These are phyloP conservation scores for Rachicladosporium sp. DNA, from an alignment of 2,329 filamentous ascomycete genomes.

Conservation along the genomic window DNA sequence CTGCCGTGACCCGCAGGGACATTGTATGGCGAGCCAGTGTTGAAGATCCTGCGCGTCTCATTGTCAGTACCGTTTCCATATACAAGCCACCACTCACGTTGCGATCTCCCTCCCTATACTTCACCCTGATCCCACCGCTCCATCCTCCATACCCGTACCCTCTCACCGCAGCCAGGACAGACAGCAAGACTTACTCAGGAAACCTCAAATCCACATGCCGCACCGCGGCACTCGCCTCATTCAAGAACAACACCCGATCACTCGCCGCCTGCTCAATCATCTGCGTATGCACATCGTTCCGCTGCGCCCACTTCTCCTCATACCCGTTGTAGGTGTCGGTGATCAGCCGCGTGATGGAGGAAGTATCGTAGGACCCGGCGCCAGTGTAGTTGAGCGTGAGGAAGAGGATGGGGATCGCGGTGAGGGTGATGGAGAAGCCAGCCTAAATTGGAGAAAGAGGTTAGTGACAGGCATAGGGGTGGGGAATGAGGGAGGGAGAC, in stretches of 20 bases:
- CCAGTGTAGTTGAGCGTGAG: slow-evolving; percentile 32
- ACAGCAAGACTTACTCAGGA: slow-evolving; percentile 49
- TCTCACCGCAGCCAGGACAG: too few species aligned
- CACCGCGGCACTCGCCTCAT: slow-evolving; percentile 32
- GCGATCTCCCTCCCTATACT: not conserved
- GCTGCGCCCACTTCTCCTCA: slow-evolving; percentile 40
- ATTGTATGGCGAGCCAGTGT: slow-evolving; percentile 51
- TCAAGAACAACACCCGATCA: slow-evolving; percentile 48
- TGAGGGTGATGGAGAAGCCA: slow-evolving; percentile 37
- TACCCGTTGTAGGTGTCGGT: slow-evolving; percentile 44
- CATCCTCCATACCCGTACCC: not conserved
- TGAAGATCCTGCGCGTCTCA: slow-evolving; percentile 41
- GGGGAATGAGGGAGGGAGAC: slow-evolving; percentile 15
- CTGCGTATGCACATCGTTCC: slow-evolving; percentile 48
- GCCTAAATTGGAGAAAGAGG: slow-evolving; percentile 20
- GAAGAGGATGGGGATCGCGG: slow-evolving; percentile 30
- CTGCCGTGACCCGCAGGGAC: slow-evolving; percentile 47
- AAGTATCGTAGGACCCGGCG: slow-evolving; percentile 24
- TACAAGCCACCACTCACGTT: too few species aligned
- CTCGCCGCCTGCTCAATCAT: slow-evolving; percentile 51
- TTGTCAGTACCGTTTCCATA: too few species aligned
- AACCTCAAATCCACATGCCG: slow-evolving; percentile 43
- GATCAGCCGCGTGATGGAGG: slow-evolving; percentile 40
- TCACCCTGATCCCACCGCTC: not conserved
- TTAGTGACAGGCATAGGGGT: not conserved